Conservation (phyloP, 148 eudicot genomes). For the Rhododendron ovatum region DNA sequence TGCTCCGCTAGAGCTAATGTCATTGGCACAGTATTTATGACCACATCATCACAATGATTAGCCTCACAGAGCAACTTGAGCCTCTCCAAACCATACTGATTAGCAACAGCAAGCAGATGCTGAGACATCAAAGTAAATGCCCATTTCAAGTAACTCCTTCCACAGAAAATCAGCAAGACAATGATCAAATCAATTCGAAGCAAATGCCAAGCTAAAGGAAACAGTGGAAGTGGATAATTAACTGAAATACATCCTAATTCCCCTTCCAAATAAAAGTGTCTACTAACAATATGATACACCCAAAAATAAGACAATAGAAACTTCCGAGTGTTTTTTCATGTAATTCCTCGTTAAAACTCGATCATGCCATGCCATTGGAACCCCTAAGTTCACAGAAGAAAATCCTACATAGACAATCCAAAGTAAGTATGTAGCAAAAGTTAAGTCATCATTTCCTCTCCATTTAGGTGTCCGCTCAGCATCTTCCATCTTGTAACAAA, state of each 20-base stretch:
- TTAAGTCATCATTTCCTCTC: no score
- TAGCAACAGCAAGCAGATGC: slow-evolving; percentile 75
- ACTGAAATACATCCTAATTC: not conserved
- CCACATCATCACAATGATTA: no score
- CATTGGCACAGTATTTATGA: no score
- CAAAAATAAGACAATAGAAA: not conserved
- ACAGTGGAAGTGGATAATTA: not conserved
- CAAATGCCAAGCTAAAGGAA: not conserved
- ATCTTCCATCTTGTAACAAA: no score
- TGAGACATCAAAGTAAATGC: slow-evolving; percentile 60
- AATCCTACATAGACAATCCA: no score
- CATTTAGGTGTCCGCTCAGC: no score
- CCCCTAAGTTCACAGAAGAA: not conserved
- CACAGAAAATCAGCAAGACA: slow-evolving; percentile 3
- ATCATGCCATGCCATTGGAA: not conserved
- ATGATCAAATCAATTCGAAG: not conserved
- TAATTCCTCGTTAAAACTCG: not conserved
- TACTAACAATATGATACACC: not conserved
- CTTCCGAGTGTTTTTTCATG: not conserved
- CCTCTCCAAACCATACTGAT: slow-evolving; percentile 66
- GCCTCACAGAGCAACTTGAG: slow-evolving; percentile 55
- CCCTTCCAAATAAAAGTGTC: not conserved
- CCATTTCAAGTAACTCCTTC: slow-evolving; percentile 47
- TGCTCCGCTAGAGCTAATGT: no score
- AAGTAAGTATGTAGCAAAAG: no score